These are phyloP conservation scores for Cordyceps pruinosa DNA, from an alignment of 2,329 filamentous ascomycete genomes.

Conservation along the genomic window DNA sequence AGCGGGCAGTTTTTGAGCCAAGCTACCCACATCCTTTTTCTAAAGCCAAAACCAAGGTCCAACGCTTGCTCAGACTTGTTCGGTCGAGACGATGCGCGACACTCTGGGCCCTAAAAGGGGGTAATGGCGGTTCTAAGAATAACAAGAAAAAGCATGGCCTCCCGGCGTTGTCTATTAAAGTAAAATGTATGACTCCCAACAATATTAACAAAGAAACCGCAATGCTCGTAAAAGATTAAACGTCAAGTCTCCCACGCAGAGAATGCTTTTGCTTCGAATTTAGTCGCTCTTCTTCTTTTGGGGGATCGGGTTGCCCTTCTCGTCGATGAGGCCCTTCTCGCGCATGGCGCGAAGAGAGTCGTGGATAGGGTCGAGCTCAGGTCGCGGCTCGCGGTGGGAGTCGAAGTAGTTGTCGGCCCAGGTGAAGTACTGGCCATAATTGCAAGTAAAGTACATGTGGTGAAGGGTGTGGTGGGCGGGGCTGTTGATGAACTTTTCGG, in stretches of 20 bases:
- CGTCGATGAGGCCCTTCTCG: constrained; percentile 37
- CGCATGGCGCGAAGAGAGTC: constrained; percentile 38
- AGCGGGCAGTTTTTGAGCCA: background rate
- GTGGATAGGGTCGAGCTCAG: constrained; percentile 37
- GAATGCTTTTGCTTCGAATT: background rate
- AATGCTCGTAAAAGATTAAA: constrained; percentile 9
- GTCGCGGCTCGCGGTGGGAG: constrained; percentile 37
- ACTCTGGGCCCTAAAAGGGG: background rate
- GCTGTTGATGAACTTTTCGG: constrained; percentile 41
- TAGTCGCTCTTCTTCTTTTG: constrained; percentile 24
- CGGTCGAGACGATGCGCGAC: background rate
- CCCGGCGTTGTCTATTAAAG: constrained; percentile 4
- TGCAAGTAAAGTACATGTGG: constrained; percentile 44
- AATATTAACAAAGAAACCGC: constrained; percentile 2
- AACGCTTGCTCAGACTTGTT: constrained; percentile 3
- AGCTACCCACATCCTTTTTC: background rate
- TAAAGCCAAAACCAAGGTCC: background rate
- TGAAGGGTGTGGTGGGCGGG: constrained; percentile 42
- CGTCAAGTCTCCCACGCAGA: background rate
- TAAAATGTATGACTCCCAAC: constrained; percentile 6
- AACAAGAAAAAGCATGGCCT: background rate
- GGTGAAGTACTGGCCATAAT: constrained; percentile 44
- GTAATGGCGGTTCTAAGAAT: background rate
- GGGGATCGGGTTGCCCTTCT: constrained; percentile 33
- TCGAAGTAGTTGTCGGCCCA: constrained; percentile 39